Evolutionary conservation across 495 filamentous ascomycete species (phyloP), one percentile per base, ranked within the genome.

Genomic region (Staphylotrichum longicolle): DNA sequence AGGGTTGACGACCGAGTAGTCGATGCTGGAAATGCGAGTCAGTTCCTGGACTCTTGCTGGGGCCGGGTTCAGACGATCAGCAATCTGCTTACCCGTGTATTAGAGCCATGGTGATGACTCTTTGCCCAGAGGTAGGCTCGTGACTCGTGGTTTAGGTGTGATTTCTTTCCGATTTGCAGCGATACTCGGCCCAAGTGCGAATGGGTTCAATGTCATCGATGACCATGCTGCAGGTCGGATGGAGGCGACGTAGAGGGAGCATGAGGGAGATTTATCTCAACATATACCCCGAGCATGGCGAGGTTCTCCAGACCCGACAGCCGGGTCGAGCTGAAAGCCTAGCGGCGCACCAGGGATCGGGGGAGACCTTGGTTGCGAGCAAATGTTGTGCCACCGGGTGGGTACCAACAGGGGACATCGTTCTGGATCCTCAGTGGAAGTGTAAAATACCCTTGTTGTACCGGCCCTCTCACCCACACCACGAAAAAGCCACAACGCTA

Each of bases 121-220:
- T 2, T 45, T 45, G 42, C 42, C 9, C 20, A 27, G 20, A 27
- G 20, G 20, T 27, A 27, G 20, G 1, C 1, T 45, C 9, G 14
- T n/a, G 42, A 45, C 42, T 45, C 42, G 42, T 12, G 42, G 42
- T 12, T 45, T 45, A 10, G 14, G 42, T 45, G 42, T 45, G 4
- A 11, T 45, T 7, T 12, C 42, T 10, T 45, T 45, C 42, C 12
- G 42, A 45, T 0, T 45, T 45, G 42, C 42, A 45, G 42, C 5
- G 9, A 5, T 45, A n/a, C 6, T 45, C 9, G 8, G 42, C 42
- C 42, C 42, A 45, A n/a, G 42, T 45, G 42, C 42, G 42, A 45
- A 45, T 45, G 42, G 42, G 14, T 12, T 45, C 42, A 45, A 45
- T 45, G 42, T n/a, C 42, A 45, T 45, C 42, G 39, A 40, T 40